Percentiles rank a stretch among this genome's conserved stretches.
Evolutionary conservation across 768 basidiomycete genomes (phyloP).

Genomic region (Xerocomus spinulosus): DNA sequence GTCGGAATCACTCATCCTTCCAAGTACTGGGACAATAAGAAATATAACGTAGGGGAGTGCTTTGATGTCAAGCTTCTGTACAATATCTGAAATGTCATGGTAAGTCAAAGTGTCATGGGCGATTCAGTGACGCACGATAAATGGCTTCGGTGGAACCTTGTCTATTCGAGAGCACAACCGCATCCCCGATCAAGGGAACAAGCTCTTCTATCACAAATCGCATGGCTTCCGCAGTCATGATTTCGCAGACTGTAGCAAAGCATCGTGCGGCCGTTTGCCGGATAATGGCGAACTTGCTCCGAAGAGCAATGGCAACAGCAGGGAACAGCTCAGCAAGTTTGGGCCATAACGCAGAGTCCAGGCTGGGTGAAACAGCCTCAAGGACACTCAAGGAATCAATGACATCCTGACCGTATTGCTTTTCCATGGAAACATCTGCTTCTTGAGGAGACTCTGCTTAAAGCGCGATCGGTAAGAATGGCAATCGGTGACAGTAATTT

Average conservation of each 20-base stretch:
- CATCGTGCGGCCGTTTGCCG: slow-evolving; percentile 83
- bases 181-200: slow-evolving; percentile 78
- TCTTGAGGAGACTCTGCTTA: slow-evolving; percentile 48
- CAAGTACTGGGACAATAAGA: slow-evolving; percentile 91
- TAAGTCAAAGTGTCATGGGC: slow-evolving; percentile 6
- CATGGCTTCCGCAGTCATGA: slow-evolving; percentile 85
- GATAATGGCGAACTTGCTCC: slow-evolving; percentile 84
- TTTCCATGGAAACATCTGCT: slow-evolving; percentile 63
- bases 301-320: slow-evolving; percentile 68
- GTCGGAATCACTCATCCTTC: slow-evolving; percentile 93
- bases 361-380: slow-evolving; percentile 71
- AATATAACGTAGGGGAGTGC: slow-evolving; percentile 96
- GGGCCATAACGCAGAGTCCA: slow-evolving; percentile 66
- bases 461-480: slow-evolving; percentile 1
- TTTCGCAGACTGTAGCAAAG: slow-evolving; percentile 82
- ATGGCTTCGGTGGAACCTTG: slow-evolving; percentile 90
- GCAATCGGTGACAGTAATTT: not conserved
- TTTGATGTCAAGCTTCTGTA: slow-evolving; percentile 88
- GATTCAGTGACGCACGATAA: slow-evolving; percentile 62
- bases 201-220: slow-evolving; percentile 81
- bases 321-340: slow-evolving; percentile 74
- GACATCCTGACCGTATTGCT: slow-evolving; percentile 79
- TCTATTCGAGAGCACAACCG: slow-evolving; percentile 64
- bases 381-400: slow-evolving; percentile 91
- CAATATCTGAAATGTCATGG: slow-evolving; percentile 59